Conservation (phyloP, 768 basidiomycete genomes). For the Trametes cingulata region DNA sequence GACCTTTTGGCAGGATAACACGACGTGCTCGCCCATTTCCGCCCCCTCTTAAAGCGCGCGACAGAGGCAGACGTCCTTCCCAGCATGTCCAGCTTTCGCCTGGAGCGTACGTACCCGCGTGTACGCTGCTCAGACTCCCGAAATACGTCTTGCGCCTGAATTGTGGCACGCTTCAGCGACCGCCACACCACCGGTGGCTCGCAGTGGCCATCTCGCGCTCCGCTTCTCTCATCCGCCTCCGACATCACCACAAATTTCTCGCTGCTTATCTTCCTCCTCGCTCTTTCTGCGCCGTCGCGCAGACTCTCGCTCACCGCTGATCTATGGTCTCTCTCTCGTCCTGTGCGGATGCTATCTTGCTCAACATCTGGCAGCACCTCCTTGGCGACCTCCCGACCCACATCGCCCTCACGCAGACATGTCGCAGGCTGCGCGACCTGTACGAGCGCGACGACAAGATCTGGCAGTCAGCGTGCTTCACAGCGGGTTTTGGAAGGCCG, state of each 20-base stretch:
- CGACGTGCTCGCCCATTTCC: background rate
- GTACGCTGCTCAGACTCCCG: background rate
- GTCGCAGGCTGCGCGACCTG: conserved; percentile 17
- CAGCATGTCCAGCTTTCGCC: background rate
- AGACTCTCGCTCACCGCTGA: background rate
- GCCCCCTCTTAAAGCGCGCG: background rate
- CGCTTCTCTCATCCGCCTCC: conserved; percentile 9
- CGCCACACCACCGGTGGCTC: conserved; percentile 11
- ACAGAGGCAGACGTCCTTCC: conserved; percentile 3
- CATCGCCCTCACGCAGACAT: conserved; percentile 27
- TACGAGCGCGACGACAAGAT: conserved; percentile 17
- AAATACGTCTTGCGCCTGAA: background rate
- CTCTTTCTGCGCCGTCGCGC: background rate
- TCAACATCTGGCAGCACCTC: conserved; percentile 20
- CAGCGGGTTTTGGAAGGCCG: conserved; percentile 27
- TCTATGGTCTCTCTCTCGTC: conserved; percentile 16
- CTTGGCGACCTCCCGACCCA: conserved; percentile 24
- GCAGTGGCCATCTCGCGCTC: conserved; percentile 11
- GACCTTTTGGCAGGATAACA: background rate
- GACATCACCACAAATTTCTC: conserved; percentile 6
- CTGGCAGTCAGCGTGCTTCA: conserved; percentile 29
- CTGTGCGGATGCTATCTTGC: conserved; percentile 14
- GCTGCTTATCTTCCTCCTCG: background rate
- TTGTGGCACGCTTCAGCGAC: background rate
- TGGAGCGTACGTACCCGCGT: background rate